A percentile compares a stretch with the other conserved stretches of the same genome.
phyloP scores from a whole-genome alignment of 331 rosid genomes.

The Phaseolus coccineus region DNA sequence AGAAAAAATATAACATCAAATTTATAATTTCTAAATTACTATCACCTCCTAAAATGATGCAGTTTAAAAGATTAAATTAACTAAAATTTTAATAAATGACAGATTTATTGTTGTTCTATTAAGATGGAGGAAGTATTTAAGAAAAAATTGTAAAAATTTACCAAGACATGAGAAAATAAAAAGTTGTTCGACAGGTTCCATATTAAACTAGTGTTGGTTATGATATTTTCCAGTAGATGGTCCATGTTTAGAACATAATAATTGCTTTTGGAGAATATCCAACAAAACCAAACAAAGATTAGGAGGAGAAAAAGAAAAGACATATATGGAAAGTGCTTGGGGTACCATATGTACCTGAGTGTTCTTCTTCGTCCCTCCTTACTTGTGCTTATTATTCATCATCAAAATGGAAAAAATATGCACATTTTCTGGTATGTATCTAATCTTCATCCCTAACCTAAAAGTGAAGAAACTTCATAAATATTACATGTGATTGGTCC shows the following conservation, averaged over 20 bases:
- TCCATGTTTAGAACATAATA: neutral
- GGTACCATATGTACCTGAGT: slow-evolving; percentile 2
- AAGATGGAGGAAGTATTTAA: too few species aligned
- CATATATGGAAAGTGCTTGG: slow-evolving; percentile 41
- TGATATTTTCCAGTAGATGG: neutral
- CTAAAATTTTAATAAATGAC: too few species aligned
- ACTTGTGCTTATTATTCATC: neutral
- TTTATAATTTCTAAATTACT: too few species aligned
- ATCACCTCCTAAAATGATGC: too few species aligned
- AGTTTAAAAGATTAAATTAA: too few species aligned
- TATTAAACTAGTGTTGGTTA: neutral
- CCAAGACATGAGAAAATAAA: too few species aligned
- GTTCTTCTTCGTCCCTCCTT: neutral
- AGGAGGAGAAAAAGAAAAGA: slow-evolving; percentile 42
- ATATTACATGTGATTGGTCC: slow-evolving; percentile 44
- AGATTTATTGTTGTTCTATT: too few species aligned
- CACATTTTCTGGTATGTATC: slow-evolving; percentile 38
- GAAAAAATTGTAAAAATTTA: too few species aligned
- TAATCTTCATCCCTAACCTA: slow-evolving; percentile 28
- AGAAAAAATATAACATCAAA: neutral
- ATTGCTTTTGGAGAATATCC: neutral
- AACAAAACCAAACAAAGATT: slow-evolving; percentile 35
- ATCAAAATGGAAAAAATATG: neutral
- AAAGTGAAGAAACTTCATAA: slow-evolving; percentile 19
- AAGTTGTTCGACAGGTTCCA: too few species aligned